A percentile compares a stretch with the other conserved stretches of the same genome.
These are phyloP conservation scores for Kalanchoe fedtschenkoi DNA, from an alignment of 164 flowering plant genomes.

Conservation along the genomic window DNA sequence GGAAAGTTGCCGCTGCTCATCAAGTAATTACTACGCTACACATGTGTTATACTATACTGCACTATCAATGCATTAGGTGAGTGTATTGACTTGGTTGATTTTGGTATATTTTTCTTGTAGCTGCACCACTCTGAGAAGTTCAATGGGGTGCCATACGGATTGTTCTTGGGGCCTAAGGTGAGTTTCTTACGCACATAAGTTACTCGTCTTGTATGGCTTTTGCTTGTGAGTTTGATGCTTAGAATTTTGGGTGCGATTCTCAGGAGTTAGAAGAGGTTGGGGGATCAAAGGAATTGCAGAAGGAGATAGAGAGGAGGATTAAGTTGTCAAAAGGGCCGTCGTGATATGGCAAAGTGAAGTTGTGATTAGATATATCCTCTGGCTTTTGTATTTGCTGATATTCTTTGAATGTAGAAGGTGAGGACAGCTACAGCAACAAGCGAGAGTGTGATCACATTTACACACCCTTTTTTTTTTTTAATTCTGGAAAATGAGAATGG, in stretches of 20 bases:
- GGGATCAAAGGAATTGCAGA: constrained; percentile 65
- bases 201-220: not conserved
- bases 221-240: not conserved
- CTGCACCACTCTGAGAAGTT: constrained; percentile 82
- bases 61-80: too few relatives aligned
- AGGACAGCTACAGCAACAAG: not conserved
- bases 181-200: not conserved
- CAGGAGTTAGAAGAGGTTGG: constrained; percentile 85
- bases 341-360: not conserved
- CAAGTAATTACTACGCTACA: constrained; percentile 30
- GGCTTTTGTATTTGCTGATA: not conserved
- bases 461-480: too few relatives aligned
- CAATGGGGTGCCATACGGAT: constrained; percentile 80
- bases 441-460: not conserved
- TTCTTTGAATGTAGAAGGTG: not conserved
- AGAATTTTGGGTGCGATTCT: not conserved
- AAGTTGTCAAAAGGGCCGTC: constrained; percentile 9
- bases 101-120: constrained; percentile 20
- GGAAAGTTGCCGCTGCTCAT: constrained; percentile 82
- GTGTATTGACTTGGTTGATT: not conserved
- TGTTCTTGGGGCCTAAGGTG: constrained; percentile 85
- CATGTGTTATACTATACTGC: not conserved
- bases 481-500: too few relatives aligned
- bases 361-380: not conserved
- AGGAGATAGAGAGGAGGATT: constrained; percentile 31